These are phyloP conservation scores for Mollisiaceae sp. DNA, from an alignment of 2,329 filamentous ascomycete genomes.

Conservation along the genomic window DNA sequence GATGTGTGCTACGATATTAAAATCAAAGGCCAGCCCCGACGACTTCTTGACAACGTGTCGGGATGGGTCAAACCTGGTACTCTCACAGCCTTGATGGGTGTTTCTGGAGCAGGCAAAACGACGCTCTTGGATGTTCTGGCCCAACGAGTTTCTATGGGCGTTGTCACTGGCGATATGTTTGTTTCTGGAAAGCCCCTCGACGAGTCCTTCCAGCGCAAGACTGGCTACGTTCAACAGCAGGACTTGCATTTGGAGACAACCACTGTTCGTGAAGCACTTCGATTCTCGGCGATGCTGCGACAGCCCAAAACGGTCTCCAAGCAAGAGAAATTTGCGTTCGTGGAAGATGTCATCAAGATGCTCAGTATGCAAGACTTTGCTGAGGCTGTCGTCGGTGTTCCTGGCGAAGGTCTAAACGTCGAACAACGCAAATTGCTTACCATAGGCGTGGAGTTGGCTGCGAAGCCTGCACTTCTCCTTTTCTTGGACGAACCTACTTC, in stretches of 20 bases:
- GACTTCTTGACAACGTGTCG: constrained; percentile 71
- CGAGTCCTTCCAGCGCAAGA: constrained; percentile 86
- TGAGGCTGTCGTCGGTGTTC: constrained; percentile 89
- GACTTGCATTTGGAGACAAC: constrained; percentile 86
- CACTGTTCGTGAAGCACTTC: constrained; percentile 83
- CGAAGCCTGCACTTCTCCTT: constrained; percentile 85
- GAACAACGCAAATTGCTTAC: constrained; percentile 79
- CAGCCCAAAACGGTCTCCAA: constrained; percentile 76
- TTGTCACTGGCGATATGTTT: constrained; percentile 82
- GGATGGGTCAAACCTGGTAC: constrained; percentile 78
- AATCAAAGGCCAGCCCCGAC: constrained; percentile 67
- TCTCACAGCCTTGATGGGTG: constrained; percentile 72
- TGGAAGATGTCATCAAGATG: constrained; percentile 89
- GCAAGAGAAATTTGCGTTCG: constrained; percentile 83
- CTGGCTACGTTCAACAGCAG: constrained; percentile 91
- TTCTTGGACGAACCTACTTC: constrained; percentile 97
- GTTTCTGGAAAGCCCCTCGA: constrained; percentile 38
- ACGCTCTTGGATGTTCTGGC: constrained; percentile 84
- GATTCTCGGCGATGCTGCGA: constrained; percentile 84
- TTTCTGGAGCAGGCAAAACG: constrained; percentile 83
- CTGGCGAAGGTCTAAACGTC: constrained; percentile 82
- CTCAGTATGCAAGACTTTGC: constrained; percentile 91
- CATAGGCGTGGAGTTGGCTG: constrained; percentile 94
- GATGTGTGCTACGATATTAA: constrained; percentile 74
- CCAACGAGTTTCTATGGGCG: constrained; percentile 82